Percentiles rank a stretch among this genome's conserved stretches.
Evolutionary conservation across 208 protist species (phyloP).

Genomic region (Acanthamoeba polyphaga): DNA sequence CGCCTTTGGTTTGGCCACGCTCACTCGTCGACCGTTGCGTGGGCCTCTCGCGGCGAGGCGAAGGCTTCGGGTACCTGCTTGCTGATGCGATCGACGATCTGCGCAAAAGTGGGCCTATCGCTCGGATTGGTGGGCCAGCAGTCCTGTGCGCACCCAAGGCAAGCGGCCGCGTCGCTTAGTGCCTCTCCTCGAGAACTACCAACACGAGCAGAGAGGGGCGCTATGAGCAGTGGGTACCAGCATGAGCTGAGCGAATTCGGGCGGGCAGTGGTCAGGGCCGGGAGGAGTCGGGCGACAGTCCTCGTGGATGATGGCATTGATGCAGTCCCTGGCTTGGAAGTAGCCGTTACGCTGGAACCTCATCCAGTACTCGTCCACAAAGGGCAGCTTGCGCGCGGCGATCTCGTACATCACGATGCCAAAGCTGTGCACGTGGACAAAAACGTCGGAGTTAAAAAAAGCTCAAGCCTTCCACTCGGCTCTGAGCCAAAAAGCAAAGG

Average conservation of each 20-base stretch:
- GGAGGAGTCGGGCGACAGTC: constrained; percentile 51
- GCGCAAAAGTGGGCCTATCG: background rate
- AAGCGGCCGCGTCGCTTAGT: background rate
- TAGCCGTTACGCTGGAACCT: constrained; percentile 60
- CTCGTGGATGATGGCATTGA: constrained; percentile 61
- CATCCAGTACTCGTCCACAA: constrained; percentile 67
- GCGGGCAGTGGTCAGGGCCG: background rate
- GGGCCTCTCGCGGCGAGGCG: too few relatives aligned
- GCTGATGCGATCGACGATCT: background rate
- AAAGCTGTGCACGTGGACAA: constrained; percentile 1
- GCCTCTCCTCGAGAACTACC: background rate
- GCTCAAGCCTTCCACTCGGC: too few relatives aligned
- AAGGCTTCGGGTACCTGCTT: background rate
- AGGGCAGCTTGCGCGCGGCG: constrained; percentile 13
- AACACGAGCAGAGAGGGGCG: background rate
- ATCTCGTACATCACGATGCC: constrained; percentile 73
- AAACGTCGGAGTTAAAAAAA: too few relatives aligned
- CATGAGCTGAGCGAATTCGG: constrained; percentile 44
- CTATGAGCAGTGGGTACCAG: too few relatives aligned
- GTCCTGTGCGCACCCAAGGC: background rate
- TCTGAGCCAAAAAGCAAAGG: too few relatives aligned
- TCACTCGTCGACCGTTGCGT: too few relatives aligned
- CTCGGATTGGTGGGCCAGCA: background rate
- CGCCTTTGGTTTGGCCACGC: too few relatives aligned
- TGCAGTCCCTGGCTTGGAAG: constrained; percentile 59